Evolutionary conservation across 768 basidiomycete genomes (phyloP), one percentile per base, ranked within the genome.

Genomic region (Ramaria sp.): DNA sequence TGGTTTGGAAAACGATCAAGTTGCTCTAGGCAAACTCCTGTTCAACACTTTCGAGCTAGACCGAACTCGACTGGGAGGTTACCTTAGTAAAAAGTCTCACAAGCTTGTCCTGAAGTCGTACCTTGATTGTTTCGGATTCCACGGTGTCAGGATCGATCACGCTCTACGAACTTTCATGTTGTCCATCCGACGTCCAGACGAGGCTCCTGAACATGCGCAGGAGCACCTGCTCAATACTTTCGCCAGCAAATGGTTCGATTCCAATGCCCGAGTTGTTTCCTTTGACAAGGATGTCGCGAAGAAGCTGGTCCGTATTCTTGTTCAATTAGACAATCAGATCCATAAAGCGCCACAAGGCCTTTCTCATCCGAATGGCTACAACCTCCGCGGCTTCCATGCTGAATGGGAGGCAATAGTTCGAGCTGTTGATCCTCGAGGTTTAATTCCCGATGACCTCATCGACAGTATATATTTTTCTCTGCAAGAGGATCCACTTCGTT

Each of bases 151-250:
- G 58, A 79, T 97, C 56, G 93, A 97, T 71, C 83, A 84, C 57
- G 93, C 93, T 9, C 72, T 99, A 52, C 82, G 95, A 51, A 78
- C 85, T 48, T 98, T 98, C 73, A 70, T 97, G 56, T 80, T 90
- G 61, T 84, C 92, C 6, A 66, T 97, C 36, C 75, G 86, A 61
- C 62, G 85, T n/a, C 80, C 83, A 6, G 62, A 70, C 27, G 73
- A 76, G 36, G 51, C 67, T 15, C 58, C 59, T 68, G 63, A 52
- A 41, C 50, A 30, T 47, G 68, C 77, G 4, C 66, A 83, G 30
- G 88, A 93, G 59, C 75, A 82, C 60, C 71, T 96, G 1, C 74
- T 97, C 28, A 82, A 88, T 61, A 78, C 84, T 9, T 92, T 99
- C 64, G 87, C 92, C 13, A 76, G 79, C 60, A 78, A 88, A 27